phyloP scores from a whole-genome alignment of 2,329 filamentous ascomycete genomes.

The Botrytis elliptica region DNA sequence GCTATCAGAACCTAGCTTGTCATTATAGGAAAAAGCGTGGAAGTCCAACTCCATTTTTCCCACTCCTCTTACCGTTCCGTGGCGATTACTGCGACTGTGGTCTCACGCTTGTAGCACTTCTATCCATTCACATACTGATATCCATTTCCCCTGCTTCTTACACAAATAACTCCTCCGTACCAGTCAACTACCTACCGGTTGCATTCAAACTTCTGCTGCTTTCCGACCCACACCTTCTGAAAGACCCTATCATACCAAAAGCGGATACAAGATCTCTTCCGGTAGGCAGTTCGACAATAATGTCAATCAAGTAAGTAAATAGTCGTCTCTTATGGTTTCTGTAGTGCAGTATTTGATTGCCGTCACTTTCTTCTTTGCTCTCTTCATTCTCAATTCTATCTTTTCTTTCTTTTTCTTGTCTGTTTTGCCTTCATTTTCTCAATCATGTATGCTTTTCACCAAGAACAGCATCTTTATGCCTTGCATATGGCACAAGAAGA shows the following conservation, averaged over 20 bases:
- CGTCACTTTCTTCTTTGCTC: background rate
- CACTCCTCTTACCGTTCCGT: slow-evolving; percentile 18
- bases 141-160: slow-evolving; percentile 14
- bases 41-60: slow-evolving; percentile 13
- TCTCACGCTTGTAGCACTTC: slow-evolving; percentile 13
- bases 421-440: slow-evolving; percentile 8
- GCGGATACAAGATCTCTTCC: slow-evolving; percentile 19
- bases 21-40: slow-evolving; percentile 15
- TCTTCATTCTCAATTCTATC: slow-evolving; percentile 2
- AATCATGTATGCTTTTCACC: slow-evolving; percentile 38
- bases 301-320: slow-evolving; percentile 24
- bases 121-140: slow-evolving; percentile 11
- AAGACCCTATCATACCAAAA: slow-evolving; percentile 20
- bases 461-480: slow-evolving; percentile 37
- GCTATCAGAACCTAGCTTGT: slow-evolving; percentile 11
- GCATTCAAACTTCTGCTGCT: slow-evolving; percentile 13
- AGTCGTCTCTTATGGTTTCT: slow-evolving; percentile 18
- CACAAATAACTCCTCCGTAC: slow-evolving; percentile 1
- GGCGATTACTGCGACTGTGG: slow-evolving; percentile 14
- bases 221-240: slow-evolving; percentile 19
- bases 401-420: background rate
- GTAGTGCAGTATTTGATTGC: slow-evolving; percentile 18
- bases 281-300: slow-evolving; percentile 20
- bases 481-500: slow-evolving; percentile 33
- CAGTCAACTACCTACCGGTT: slow-evolving; percentile 5